These are phyloP conservation scores for Singerocomus inundabilis DNA, from an alignment of 1,284 basidiomycete species.

Conservation along the genomic window DNA sequence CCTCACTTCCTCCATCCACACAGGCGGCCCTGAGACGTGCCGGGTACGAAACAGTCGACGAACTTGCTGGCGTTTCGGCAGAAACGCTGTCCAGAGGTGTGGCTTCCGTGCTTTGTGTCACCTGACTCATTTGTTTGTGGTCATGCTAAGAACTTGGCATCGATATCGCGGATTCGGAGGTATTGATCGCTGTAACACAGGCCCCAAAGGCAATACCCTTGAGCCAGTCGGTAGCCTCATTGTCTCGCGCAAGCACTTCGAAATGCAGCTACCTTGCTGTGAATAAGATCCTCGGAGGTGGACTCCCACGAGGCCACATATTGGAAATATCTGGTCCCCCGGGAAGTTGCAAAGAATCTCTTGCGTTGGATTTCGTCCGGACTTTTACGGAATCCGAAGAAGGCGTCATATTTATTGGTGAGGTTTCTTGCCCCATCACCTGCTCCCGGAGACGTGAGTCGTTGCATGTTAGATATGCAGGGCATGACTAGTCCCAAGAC, in stretches of 20 bases:
- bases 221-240: conserved; percentile 56
- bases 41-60: conserved; percentile 52
- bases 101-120: conserved; percentile 2
- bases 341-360: conserved; percentile 58
- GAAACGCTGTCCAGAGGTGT: conserved; percentile 47
- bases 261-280: conserved; percentile 44
- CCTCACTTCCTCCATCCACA: conserved; percentile 25
- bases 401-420: conserved; percentile 63
- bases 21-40: conserved; percentile 42
- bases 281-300: conserved; percentile 59
- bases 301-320: conserved; percentile 56
- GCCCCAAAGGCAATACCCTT: conserved; percentile 35
- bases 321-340: conserved; percentile 75
- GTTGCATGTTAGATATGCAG: conserved; percentile 49
- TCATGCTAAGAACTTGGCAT: conserved; percentile 45
- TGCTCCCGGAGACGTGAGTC: conserved; percentile 11
- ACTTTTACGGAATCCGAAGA: conserved; percentile 46
- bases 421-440: conserved; percentile 15
- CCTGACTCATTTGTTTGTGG: conserved; percentile 1
- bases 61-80: conserved; percentile 40
- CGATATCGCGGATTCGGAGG: conserved; percentile 41
- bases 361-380: conserved; percentile 49
- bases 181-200: conserved; percentile 44
- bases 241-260: conserved; percentile 36
- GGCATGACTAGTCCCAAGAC: conserved; percentile 56